phyloP scores from a whole-genome alignment of 177 flowering plant species.

The Telopea speciosissima region DNA sequence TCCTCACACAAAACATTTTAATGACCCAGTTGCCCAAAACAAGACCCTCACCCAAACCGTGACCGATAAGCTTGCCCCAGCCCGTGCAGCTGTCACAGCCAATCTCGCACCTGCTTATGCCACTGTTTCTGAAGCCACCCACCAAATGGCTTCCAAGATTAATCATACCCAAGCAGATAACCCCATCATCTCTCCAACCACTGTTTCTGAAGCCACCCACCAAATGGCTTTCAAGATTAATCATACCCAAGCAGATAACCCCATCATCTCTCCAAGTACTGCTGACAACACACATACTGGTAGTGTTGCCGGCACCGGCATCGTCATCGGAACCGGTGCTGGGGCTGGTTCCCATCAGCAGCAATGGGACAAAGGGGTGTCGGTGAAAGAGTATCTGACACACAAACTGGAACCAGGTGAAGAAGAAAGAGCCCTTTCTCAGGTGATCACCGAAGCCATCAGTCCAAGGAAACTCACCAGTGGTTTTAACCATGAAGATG shows the following conservation, averaged over 20 bases:
- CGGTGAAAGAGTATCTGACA: slow-evolving; percentile 51
- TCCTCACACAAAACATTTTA: too few relatives aligned
- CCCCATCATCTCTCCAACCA: too few relatives aligned
- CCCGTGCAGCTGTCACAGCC: background rate
- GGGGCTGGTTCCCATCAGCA: slow-evolving; percentile 2
- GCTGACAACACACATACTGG: too few relatives aligned
- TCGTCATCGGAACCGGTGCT: too few relatives aligned
- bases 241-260: background rate
- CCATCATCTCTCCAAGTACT: background rate
- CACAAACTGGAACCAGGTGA: slow-evolving; percentile 56
- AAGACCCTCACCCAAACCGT: slow-evolving; percentile 16
- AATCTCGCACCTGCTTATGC: background rate
- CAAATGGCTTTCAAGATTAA: slow-evolving; percentile 22
- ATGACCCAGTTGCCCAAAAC: background rate
- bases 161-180: slow-evolving; percentile 22
- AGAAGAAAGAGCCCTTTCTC: slow-evolving; percentile 58
- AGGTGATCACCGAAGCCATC: slow-evolving; percentile 50
- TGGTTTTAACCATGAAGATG: slow-evolving; percentile 11
- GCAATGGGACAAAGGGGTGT: slow-evolving; percentile 45
- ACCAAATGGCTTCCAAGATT: slow-evolving; percentile 27
- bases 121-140: slow-evolving; percentile 31
- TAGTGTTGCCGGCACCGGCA: too few relatives aligned
- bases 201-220: too few relatives aligned
- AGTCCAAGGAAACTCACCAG: slow-evolving; percentile 37
- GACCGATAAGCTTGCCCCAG: slow-evolving; percentile 31